Evolutionary conservation across 2,329 filamentous ascomycete species (phyloP).

Genomic region (Tolypocladium inflatum): DNA sequence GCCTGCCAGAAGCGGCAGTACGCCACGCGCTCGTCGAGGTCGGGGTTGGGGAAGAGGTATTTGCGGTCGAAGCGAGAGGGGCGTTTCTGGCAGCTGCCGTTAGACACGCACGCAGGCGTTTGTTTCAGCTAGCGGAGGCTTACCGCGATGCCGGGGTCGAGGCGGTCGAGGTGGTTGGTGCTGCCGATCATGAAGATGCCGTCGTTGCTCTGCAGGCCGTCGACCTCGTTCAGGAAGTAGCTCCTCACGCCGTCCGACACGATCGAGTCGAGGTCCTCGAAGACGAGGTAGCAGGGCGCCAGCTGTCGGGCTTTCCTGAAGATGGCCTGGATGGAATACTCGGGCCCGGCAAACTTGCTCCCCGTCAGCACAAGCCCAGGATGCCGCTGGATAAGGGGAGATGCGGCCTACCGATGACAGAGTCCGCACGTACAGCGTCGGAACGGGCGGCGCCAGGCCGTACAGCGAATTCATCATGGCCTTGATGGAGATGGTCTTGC

Average conservation of each 20-base stretch:
- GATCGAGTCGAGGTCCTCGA: constrained; percentile 63
- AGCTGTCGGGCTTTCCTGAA: constrained; percentile 50
- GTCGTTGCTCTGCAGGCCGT: constrained; percentile 59
- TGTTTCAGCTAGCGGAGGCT: constrained; percentile 8
- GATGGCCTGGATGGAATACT: constrained; percentile 41
- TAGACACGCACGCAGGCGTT: not conserved
- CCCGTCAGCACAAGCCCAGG: not conserved
- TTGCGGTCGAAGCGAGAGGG: constrained; percentile 59
- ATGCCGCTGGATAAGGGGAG: not conserved
- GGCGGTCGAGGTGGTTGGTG: constrained; percentile 55
- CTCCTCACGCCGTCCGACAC: constrained; percentile 50
- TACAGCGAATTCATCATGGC: constrained; percentile 58
- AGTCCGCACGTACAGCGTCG: constrained; percentile 53
- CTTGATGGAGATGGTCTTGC: constrained; percentile 63
- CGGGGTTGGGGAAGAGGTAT: constrained; percentile 53
- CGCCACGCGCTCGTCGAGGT: constrained; percentile 39
- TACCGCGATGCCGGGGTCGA: constrained; percentile 56
- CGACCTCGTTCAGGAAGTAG: constrained; percentile 66
- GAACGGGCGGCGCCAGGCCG: constrained; percentile 39
- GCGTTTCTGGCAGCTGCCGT: constrained; percentile 35
- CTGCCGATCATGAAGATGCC: constrained; percentile 61
- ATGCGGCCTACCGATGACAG: constrained; percentile 24
- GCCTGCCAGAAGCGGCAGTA: constrained; percentile 56
- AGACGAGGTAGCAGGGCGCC: constrained; percentile 60
- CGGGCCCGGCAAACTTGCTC: constrained; percentile 40